phyloP scores from a whole-genome alignment of 129 eudicot genomes.

The Smallanthus sonchifolius region DNA sequence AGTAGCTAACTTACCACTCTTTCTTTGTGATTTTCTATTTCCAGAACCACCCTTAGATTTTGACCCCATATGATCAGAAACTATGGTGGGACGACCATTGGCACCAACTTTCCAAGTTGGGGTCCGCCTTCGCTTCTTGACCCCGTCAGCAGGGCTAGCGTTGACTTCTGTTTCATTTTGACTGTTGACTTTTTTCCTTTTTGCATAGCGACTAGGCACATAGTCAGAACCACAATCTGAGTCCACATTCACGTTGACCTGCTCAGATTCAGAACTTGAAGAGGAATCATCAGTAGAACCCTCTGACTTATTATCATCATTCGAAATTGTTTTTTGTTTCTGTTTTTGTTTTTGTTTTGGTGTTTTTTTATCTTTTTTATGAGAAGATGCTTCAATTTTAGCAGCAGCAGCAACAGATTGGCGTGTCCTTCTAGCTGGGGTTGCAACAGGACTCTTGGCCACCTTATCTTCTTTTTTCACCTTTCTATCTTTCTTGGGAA shows the following conservation, averaged over 20 bases:
- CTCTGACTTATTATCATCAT: slow-evolving; percentile 23
- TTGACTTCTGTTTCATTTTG: slow-evolving; percentile 20
- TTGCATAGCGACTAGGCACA: slow-evolving; percentile 25
- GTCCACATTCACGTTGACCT: slow-evolving; percentile 23
- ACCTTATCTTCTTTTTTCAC: slow-evolving; percentile 25
- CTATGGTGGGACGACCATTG: slow-evolving; percentile 53
- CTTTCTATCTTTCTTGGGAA: slow-evolving; percentile 25
- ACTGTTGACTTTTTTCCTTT: slow-evolving; percentile 19
- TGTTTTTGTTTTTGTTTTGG: neutral
- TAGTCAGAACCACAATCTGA: slow-evolving; percentile 38
- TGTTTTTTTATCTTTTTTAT: neutral
- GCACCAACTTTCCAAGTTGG: slow-evolving; percentile 67
- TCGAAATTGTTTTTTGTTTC: slow-evolving; percentile 9
- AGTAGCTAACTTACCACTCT: slow-evolving; percentile 32
- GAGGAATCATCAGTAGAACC: slow-evolving; percentile 30
- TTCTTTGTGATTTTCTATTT: slow-evolving; percentile 31
- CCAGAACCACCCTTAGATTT: slow-evolving; percentile 30
- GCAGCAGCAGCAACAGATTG: slow-evolving; percentile 14
- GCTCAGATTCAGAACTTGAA: slow-evolving; percentile 38
- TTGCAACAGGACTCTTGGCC: slow-evolving; percentile 17
- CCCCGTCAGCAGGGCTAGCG: slow-evolving; percentile 69
- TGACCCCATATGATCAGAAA: slow-evolving; percentile 38
- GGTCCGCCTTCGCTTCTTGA: slow-evolving; percentile 67
- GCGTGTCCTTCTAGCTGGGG: slow-evolving; percentile 34
- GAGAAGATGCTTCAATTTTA: slow-evolving; percentile 22